phyloP scores from a whole-genome alignment of 345 rosid species.

The Hibiscus mutabilis region DNA sequence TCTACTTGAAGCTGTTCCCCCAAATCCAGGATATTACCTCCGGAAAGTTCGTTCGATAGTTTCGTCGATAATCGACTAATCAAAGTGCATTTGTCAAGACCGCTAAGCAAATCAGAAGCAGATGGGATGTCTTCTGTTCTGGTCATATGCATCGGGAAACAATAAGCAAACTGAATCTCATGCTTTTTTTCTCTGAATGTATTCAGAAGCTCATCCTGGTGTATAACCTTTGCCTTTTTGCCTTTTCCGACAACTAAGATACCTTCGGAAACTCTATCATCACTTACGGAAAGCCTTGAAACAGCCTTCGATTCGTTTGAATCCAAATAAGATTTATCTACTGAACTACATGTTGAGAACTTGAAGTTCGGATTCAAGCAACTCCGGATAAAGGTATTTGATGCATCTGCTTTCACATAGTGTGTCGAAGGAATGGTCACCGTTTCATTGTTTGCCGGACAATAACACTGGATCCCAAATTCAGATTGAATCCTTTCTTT shows the following conservation, averaged over 20 bases:
- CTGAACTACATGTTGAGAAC: constrained; percentile 7
- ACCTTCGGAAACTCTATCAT: constrained; percentile 60
- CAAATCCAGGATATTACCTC: constrained; percentile 30
- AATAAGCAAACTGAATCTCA: constrained; percentile 43
- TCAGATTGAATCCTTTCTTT: constrained; percentile 65
- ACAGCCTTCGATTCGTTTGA: not conserved
- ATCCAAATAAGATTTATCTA: constrained; percentile 9
- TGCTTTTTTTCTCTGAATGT: constrained; percentile 43
- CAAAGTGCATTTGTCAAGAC: not conserved
- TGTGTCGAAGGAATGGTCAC: constrained; percentile 56
- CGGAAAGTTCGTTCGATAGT: constrained; percentile 32
- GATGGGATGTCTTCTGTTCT: constrained; percentile 12
- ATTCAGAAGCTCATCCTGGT: constrained; percentile 62
- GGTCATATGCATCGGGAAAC: constrained; percentile 37
- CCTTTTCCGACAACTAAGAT: constrained; percentile 44
- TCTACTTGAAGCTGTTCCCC: constrained; percentile 49
- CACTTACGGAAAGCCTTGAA: constrained; percentile 37
- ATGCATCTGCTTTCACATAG: constrained; percentile 50
- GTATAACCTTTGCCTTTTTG: constrained; percentile 55
- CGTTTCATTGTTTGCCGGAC: constrained; percentile 71
- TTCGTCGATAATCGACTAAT: constrained; percentile 30
- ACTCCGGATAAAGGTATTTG: constrained; percentile 53
- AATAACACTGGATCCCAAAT: constrained; percentile 58
- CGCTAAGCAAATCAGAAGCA: not conserved
- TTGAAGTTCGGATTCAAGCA: constrained; percentile 15